Conservation (phyloP, 495 filamentous ascomycete species). For the Poronia punctata region DNA sequence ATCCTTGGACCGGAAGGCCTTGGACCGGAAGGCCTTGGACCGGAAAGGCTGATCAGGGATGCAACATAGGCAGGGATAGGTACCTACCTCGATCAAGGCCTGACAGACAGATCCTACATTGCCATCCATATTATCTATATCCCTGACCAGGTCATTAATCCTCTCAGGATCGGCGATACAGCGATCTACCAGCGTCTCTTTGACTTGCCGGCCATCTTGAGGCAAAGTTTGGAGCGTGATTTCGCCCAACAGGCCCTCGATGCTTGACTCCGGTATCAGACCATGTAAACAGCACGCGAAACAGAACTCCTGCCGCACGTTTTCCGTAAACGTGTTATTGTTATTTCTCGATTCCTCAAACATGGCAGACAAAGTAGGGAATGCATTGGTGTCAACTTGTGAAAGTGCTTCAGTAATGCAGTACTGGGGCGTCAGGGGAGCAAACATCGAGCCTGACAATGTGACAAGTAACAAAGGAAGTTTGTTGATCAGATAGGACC, state of each 20-base stretch:
- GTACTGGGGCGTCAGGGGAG: constrained; percentile 60
- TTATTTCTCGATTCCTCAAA: constrained; percentile 62
- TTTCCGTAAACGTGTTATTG: constrained; percentile 65
- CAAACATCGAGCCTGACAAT: constrained; percentile 52
- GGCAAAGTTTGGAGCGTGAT: constrained; percentile 78
- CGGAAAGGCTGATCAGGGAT: too few relatives aligned
- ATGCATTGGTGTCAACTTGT: constrained; percentile 69
- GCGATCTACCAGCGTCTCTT: constrained; percentile 67
- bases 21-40: too few relatives aligned
- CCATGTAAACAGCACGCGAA: constrained; percentile 85
- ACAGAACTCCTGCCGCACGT: constrained; percentile 84
- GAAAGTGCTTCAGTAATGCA: constrained; percentile 74
- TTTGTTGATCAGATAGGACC: constrained; percentile 91
- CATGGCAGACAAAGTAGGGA: constrained; percentile 72
- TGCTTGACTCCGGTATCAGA: constrained; percentile 68
- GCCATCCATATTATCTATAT: constrained; percentile 89
- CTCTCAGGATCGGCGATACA: constrained; percentile 65
- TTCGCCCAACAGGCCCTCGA: constrained; percentile 76
- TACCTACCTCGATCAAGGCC: constrained; percentile 67
- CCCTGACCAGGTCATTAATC: constrained; percentile 64
- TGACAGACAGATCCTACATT: constrained; percentile 86
- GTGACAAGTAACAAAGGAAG: constrained; percentile 69
- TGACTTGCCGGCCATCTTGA: constrained; percentile 63
- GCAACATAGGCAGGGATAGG: too few relatives aligned
- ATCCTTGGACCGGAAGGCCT: too few relatives aligned